Conservation (phyloP, 177 flowering plant species). For the Telopea speciosissima region DNA sequence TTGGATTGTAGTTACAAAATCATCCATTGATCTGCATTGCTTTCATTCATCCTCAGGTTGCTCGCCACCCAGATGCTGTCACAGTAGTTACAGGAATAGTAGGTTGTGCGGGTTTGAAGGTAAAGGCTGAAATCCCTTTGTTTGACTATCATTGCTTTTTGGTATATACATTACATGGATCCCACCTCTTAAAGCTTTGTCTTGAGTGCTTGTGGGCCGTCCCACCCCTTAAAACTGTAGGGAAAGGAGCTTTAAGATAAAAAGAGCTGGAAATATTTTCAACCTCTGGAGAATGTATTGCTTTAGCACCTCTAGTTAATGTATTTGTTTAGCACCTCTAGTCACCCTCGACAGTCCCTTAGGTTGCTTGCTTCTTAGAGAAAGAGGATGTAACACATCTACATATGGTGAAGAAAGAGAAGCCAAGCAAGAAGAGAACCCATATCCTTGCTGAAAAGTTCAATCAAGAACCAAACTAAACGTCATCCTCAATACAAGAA, state of each 20-base stretch:
- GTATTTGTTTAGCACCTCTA: neutral
- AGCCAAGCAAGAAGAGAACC: too few species aligned
- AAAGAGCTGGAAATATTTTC: neutral
- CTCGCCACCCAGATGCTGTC: conserved; percentile 91
- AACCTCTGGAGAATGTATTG: neutral
- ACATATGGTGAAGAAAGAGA: too few species aligned
- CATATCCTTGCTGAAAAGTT: too few species aligned
- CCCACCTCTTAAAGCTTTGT: neutral
- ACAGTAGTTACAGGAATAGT: conserved; percentile 97
- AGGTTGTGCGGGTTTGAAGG: conserved; percentile 98
- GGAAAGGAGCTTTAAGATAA: neutral
- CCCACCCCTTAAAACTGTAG: neutral
- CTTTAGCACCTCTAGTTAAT: neutral
- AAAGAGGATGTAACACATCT: too few species aligned
- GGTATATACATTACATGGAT: neutral
- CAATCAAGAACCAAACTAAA: too few species aligned
- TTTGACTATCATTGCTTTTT: neutral
- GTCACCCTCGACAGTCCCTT: too few species aligned
- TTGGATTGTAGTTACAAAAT: conserved; percentile 4
- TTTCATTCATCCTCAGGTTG: conserved; percentile 57
- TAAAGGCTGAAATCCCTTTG: conserved; percentile 18
- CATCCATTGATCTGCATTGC: conserved; percentile 1
- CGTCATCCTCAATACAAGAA: too few species aligned
- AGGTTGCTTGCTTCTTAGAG: too few species aligned
- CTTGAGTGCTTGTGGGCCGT: neutral